Conservation (phyloP, 345 rosid species). For the Eutrema heterophyllum region DNA sequence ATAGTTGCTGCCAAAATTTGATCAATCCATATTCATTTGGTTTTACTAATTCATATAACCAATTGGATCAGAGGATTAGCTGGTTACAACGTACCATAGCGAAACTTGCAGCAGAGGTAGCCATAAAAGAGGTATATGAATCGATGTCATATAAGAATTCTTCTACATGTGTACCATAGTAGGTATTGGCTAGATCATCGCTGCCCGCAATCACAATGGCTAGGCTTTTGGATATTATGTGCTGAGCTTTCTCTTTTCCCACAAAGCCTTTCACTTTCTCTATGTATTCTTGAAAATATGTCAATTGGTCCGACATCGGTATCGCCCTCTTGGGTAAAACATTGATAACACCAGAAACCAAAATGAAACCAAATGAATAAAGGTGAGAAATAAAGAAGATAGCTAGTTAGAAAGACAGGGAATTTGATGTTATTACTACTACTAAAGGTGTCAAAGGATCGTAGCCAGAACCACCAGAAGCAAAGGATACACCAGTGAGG, state of each 20-base stretch:
- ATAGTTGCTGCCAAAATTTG: slow-evolving; percentile 37
- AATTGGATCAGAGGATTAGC: background rate
- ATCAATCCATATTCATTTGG: background rate
- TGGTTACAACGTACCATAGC: slow-evolving; percentile 32
- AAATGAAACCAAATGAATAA: background rate
- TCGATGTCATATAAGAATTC: slow-evolving; percentile 28
- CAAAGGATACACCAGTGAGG: slow-evolving; percentile 59
- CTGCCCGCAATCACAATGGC: slow-evolving; percentile 44
- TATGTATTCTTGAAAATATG: slow-evolving; percentile 47
- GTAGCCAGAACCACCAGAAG: slow-evolving; percentile 52
- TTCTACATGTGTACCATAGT: slow-evolving; percentile 26
- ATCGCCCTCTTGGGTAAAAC: slow-evolving; percentile 35
- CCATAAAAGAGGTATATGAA: slow-evolving; percentile 45
- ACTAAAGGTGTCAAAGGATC: slow-evolving; percentile 47
- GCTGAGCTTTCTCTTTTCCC: slow-evolving; percentile 44
- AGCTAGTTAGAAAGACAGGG: background rate
- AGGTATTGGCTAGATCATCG: slow-evolving; percentile 58
- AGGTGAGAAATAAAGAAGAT: background rate
- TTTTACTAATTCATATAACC: background rate
- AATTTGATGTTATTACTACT: slow-evolving; percentile 19
- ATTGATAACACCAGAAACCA: background rate
- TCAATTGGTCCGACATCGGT: slow-evolving; percentile 47
- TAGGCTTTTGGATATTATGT: slow-evolving; percentile 37
- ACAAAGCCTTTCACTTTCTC: slow-evolving; percentile 32
- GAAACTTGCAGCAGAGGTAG: slow-evolving; percentile 36